A percentile compares a stretch with the other conserved stretches of the same genome.
Conservation (phyloP, 2,329 filamentous ascomycete species). For the Diplocarpon rosae region DNA sequence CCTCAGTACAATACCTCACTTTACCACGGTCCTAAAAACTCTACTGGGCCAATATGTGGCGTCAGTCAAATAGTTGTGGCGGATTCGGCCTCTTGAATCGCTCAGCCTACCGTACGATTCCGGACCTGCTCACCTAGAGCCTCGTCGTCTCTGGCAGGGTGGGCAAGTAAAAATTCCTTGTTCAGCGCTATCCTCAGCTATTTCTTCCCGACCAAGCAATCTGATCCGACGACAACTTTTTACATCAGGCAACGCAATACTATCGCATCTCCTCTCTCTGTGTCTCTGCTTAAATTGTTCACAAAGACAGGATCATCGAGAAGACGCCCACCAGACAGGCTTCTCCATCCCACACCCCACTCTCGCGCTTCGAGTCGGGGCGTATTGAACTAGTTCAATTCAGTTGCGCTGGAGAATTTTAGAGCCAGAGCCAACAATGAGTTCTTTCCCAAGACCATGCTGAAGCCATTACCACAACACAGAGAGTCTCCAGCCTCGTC, state of each 20-base stretch:
- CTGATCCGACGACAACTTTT: no score
- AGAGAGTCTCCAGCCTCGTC: constrained; percentile 22
- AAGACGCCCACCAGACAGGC: neutral
- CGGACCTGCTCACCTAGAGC: neutral
- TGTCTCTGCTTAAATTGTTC: neutral
- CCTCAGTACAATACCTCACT: no score
- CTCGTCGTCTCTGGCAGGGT: neutral
- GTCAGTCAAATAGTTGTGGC: no score
- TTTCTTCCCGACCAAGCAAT: neutral
- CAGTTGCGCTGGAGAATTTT: neutral
- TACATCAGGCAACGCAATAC: no score
- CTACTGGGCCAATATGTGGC: no score
- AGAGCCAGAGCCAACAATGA: constrained; percentile 13
- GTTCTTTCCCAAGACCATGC: constrained; percentile 20
- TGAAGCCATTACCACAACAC: constrained; percentile 21
- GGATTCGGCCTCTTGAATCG: neutral
- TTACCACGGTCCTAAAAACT: no score
- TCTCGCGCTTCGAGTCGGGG: neutral
- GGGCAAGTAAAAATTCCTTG: constrained; percentile 2
- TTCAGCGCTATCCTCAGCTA: neutral
- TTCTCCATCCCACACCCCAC: neutral
- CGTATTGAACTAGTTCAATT: neutral
- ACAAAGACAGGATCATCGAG: neutral
- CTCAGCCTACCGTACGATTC: neutral
- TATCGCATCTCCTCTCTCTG: no score